phyloP scores from a whole-genome alignment of 1,139 yeast genomes.

The Saccharomyces hybrid region DNA sequence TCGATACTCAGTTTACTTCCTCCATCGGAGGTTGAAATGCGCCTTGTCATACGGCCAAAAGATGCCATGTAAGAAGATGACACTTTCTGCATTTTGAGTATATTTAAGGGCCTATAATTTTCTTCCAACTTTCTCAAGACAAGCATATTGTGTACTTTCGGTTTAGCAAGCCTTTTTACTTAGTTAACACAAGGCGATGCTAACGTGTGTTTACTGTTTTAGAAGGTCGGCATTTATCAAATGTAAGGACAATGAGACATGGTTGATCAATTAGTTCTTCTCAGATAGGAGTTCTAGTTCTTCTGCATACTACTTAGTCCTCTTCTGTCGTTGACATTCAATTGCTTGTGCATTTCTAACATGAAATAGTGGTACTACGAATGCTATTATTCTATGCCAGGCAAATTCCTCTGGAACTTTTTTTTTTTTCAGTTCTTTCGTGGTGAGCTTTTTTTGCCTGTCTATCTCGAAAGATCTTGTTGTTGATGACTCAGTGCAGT shows the following conservation, averaged over 20 bases:
- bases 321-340: background rate
- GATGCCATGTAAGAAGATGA: background rate
- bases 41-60: slow-evolving; percentile 1
- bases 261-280: background rate
- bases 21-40: background rate
- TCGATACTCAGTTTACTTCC: background rate
- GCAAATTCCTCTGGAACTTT: background rate
- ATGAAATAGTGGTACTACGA: background rate
- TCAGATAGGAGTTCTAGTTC: background rate
- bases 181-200: background rate
- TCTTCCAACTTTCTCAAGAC: background rate
- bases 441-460: background rate
- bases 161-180: background rate
- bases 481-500: background rate
- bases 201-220: background rate
- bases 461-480: background rate
- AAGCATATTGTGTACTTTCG: background rate
- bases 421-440: background rate
- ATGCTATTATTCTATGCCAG: background rate
- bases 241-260: background rate
- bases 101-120: background rate
- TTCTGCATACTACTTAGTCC: background rate
- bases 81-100: background rate
- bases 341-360: background rate
- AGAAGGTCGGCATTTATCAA: background rate